A percentile compares a stretch with the other conserved stretches of the same genome.
Conservation (phyloP, 2,329 filamentous ascomycete genomes). For the Hyphodiscus sp. region DNA sequence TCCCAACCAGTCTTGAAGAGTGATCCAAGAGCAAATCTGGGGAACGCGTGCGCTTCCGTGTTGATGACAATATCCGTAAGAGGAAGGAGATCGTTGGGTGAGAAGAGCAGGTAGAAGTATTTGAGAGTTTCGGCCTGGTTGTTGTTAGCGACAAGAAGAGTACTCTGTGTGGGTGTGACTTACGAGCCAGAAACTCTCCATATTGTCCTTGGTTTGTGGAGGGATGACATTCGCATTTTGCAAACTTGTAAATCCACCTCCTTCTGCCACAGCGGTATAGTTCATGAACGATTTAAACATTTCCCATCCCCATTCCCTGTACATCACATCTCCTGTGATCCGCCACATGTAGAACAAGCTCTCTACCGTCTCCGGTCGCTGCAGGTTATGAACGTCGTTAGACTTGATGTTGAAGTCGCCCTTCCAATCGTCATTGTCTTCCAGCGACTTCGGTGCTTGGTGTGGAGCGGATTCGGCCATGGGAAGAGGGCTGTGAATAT, state of each 20-base stretch:
- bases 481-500: constrained; percentile 65
- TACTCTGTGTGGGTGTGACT: constrained; percentile 31
- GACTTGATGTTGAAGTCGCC: constrained; percentile 72
- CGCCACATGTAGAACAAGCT: constrained; percentile 98
- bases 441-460: constrained; percentile 43
- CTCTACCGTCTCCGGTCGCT: constrained; percentile 95
- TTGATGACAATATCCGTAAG: constrained; percentile 88
- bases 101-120: constrained; percentile 95
- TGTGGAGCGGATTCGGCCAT: constrained; percentile 51
- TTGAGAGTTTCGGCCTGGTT: constrained; percentile 86
- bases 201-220: constrained; percentile 71
- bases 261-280: constrained; percentile 71
- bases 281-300: constrained; percentile 93
- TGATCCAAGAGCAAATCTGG: constrained; percentile 73
- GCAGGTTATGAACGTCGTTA: constrained; percentile 88
- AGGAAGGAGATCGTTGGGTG: constrained; percentile 72
- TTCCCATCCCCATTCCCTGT: constrained; percentile 96
- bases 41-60: constrained; percentile 89
- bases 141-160: neutral
- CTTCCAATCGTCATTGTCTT: constrained; percentile 55
- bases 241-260: constrained; percentile 77
- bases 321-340: constrained; percentile 83
- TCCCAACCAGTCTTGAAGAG: constrained; percentile 78
- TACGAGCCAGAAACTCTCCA: constrained; percentile 98
- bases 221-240: constrained; percentile 68